A percentile compares a stretch with the other conserved stretches of the same genome.
Conservation (phyloP, 2,329 filamentous ascomycete genomes). For the Botryotinia calthae region DNA sequence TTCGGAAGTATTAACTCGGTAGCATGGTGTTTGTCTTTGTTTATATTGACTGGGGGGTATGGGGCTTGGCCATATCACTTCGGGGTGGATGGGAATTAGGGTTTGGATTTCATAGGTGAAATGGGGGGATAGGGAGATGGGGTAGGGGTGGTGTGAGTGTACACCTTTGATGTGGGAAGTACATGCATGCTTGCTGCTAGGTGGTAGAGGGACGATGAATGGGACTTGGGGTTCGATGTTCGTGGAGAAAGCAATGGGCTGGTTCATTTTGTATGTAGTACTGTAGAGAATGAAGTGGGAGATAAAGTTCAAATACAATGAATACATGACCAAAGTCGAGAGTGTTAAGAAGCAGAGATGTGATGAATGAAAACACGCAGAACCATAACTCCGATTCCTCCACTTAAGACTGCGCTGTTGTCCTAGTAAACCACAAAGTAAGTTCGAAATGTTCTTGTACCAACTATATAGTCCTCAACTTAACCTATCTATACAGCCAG, state of each 20-base stretch:
- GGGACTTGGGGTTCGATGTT: neutral
- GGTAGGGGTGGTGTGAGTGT: neutral
- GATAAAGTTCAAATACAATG: neutral
- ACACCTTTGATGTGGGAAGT: neutral
- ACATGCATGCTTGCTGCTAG: neutral
- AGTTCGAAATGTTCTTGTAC: neutral
- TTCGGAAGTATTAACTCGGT: conserved; percentile 7
- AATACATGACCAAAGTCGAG: neutral
- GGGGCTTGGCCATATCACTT: neutral
- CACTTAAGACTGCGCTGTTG: too few species aligned
- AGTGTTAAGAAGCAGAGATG: neutral
- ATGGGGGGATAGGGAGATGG: neutral
- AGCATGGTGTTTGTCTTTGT: conserved; percentile 9
- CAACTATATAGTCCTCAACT: neutral
- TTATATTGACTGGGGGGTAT: conserved; percentile 1
- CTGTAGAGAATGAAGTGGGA: neutral
- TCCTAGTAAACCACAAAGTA: neutral
- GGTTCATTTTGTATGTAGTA: neutral
- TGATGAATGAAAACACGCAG: neutral
- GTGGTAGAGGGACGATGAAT: neutral
- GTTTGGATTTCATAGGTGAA: neutral
- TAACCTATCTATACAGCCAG: neutral
- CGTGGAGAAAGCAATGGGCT: neutral
- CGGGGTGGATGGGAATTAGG: neutral
- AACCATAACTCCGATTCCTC: neutral